These are phyloP conservation scores for Colletotrichum spinosum DNA, from an alignment of 2,329 filamentous ascomycete genomes.

Conservation along the genomic window DNA sequence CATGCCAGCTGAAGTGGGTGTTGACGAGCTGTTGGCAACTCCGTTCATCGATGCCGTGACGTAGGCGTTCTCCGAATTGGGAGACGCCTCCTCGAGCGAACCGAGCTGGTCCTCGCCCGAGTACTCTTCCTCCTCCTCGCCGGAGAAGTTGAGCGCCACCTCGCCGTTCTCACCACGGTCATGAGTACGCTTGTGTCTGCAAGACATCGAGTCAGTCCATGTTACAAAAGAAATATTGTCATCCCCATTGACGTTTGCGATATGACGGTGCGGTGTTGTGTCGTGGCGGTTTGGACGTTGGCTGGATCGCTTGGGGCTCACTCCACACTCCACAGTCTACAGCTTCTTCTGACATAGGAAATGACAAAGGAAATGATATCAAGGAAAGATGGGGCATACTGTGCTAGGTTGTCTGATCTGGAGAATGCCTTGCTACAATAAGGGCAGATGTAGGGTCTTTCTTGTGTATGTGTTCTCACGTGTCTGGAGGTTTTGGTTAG, in stretches of 20 bases:
- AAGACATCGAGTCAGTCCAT: slow-evolving; percentile 58
- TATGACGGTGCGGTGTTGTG: slow-evolving; percentile 47
- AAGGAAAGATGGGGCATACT: slow-evolving; percentile 72
- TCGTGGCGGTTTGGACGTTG: slow-evolving; percentile 45
- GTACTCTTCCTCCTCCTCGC: slow-evolving; percentile 87
- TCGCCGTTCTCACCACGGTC: slow-evolving; percentile 73
- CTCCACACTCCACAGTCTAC: slow-evolving; percentile 50
- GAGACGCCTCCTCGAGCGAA: slow-evolving; percentile 82
- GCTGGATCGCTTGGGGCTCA: slow-evolving; percentile 45
- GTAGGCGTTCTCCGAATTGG: slow-evolving; percentile 76
- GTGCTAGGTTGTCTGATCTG: slow-evolving; percentile 97
- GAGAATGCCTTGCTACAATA: slow-evolving; percentile 99
- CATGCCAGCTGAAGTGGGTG: slow-evolving; percentile 43
- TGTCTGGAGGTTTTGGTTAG: slow-evolving; percentile 76
- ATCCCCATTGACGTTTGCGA: slow-evolving; percentile 41
- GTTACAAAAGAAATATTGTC: slow-evolving; percentile 20
- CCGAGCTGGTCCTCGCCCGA: slow-evolving; percentile 87
- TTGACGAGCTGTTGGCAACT: slow-evolving; percentile 47
- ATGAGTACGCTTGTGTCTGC: slow-evolving; percentile 85
- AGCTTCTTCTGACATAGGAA: slow-evolving; percentile 46
- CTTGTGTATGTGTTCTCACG: slow-evolving; percentile 98
- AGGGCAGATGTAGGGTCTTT: slow-evolving; percentile 97
- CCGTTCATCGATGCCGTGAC: slow-evolving; percentile 63
- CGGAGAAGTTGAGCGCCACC: slow-evolving; percentile 71
- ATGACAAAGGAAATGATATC: slow-evolving; percentile 47